Evolutionary conservation across 148 eudicot genomes (phyloP).

Genomic region (Diospyros kaki): DNA sequence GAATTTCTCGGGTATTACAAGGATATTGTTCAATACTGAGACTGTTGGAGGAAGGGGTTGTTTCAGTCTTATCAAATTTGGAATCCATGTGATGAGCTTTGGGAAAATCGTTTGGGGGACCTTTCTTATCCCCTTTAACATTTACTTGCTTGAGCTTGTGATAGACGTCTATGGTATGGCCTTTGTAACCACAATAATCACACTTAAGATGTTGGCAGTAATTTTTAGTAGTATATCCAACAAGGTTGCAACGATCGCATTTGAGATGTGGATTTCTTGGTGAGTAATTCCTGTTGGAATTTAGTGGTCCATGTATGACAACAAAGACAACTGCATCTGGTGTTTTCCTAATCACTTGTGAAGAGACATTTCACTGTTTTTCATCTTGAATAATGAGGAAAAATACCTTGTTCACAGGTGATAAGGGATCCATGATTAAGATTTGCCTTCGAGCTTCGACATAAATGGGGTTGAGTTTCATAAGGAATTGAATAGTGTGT

Average conservation of each 20-base stretch:
- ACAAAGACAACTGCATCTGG: background rate
- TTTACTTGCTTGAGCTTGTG: background rate
- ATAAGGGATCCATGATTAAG: background rate
- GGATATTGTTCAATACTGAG: background rate
- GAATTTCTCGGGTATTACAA: too few relatives aligned
- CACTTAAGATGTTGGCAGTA: constrained; percentile 6
- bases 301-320: background rate
- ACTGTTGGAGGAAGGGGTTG: background rate
- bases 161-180: background rate
- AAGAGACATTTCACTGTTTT: background rate
- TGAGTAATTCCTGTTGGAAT: background rate
- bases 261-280: constrained; percentile 1
- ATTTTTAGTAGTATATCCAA: constrained; percentile 1
- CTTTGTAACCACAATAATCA: background rate
- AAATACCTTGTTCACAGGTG: background rate
- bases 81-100: background rate
- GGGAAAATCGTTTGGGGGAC: background rate
- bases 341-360: background rate
- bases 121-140: background rate
- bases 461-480: background rate
- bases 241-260: background rate
- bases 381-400: constrained; percentile 7
- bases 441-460: constrained; percentile 3
- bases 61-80: background rate
- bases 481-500: background rate